These are phyloP conservation scores for Botrytis pseudocinerea DNA, from an alignment of 2,329 filamentous ascomycete genomes.

Conservation along the genomic window DNA sequence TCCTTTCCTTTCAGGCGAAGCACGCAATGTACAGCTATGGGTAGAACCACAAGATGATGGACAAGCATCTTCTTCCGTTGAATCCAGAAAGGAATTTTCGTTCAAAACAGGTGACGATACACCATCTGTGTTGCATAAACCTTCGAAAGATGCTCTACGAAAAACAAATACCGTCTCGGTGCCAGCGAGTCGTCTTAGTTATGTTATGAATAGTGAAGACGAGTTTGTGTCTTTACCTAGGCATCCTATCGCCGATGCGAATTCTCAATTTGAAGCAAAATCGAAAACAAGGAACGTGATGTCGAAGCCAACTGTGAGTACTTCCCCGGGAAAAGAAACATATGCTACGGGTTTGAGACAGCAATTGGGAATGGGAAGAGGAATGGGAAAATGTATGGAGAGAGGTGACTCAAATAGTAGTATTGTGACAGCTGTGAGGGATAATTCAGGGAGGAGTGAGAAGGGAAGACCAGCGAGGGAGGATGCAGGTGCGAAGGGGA, in stretches of 20 bases:
- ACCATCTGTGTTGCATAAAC: slow-evolving; percentile 2
- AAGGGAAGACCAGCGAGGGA: not conserved
- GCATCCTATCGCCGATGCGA: not conserved
- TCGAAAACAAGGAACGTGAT: not conserved
- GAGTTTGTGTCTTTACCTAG: slow-evolving; percentile 2
- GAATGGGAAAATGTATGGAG: not conserved
- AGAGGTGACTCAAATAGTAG: slow-evolving; percentile 35
- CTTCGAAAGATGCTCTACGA: not conserved
- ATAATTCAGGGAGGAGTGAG: slow-evolving; percentile 29
- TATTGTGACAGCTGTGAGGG: slow-evolving; percentile 34
- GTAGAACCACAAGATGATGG: not conserved
- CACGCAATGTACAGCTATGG: not conserved
- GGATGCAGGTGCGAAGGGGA: slow-evolving; percentile 23
- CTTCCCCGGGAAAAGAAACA: not conserved
- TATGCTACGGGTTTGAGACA: not conserved
- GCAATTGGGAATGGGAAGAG: not conserved
- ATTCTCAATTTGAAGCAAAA: not conserved
- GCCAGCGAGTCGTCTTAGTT: slow-evolving; percentile 2
- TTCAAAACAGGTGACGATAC: slow-evolving; percentile 36
- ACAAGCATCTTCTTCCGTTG: not conserved
- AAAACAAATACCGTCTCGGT: not conserved
- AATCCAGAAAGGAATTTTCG: slow-evolving; percentile 32
- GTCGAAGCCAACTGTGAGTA: not conserved
- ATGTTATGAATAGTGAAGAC: slow-evolving; percentile 19
- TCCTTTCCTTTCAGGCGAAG: not conserved